Evolutionary conservation across 768 basidiomycete species (phyloP).

Genomic region (Pisolithus marmoratus): DNA sequence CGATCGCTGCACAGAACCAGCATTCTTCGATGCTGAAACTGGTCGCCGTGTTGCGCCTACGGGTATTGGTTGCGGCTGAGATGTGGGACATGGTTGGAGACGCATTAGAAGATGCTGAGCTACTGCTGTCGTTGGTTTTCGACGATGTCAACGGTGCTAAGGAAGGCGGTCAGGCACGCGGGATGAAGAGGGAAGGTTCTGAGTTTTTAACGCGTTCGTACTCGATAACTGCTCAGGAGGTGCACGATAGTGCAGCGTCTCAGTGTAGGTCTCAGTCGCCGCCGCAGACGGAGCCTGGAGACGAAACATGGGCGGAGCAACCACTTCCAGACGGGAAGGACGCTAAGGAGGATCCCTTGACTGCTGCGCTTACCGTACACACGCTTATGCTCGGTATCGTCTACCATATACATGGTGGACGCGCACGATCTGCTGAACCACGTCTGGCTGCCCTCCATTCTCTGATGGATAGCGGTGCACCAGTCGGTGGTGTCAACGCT

Average conservation of each 20-base stretch:
- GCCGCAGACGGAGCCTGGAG: not conserved
- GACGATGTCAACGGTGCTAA: conserved; percentile 8
- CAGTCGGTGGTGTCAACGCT: conserved; percentile 30
- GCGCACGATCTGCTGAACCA: conserved; percentile 39
- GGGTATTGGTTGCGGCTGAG: conserved; percentile 47
- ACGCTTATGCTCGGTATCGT: conserved; percentile 56
- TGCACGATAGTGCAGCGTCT: conserved; percentile 16
- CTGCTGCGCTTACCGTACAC: conserved; percentile 46
- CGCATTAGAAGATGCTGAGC: conserved; percentile 46
- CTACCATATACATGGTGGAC: conserved; percentile 57
- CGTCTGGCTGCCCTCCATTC: conserved; percentile 57
- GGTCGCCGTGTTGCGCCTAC: conserved; percentile 50
- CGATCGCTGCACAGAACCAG: conserved; percentile 22
- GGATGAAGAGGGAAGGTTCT: conserved; percentile 7
- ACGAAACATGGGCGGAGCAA: not conserved
- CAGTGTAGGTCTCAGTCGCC: conserved; percentile 22
- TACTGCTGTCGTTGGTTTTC: conserved; percentile 38
- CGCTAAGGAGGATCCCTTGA: conserved; percentile 23
- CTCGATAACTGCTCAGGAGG: conserved; percentile 25
- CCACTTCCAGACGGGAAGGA: not conserved
- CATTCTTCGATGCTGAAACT: conserved; percentile 46
- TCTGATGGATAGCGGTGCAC: conserved; percentile 56
- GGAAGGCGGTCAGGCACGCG: not conserved
- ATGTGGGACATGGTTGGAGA: conserved; percentile 48
- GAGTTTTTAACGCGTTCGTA: conserved; percentile 22